A percentile compares a stretch with the other conserved stretches of the same genome.
Evolutionary conservation across 331 rosid species (phyloP).

Genomic region (Phaseolus coccineus): DNA sequence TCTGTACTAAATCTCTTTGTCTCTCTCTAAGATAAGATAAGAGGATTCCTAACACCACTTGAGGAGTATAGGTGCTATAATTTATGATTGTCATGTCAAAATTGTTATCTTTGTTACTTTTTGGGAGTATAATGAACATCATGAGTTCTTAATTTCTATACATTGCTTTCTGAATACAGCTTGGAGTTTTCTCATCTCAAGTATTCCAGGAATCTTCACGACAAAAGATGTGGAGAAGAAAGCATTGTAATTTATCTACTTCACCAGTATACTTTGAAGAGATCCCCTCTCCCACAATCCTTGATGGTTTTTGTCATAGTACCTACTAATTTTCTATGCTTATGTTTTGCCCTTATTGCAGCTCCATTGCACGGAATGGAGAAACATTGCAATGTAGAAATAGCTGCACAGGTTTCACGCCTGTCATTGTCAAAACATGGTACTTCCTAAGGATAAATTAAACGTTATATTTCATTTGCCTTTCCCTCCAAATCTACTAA

Average conservation of each 20-base stretch:
- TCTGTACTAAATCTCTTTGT: no score
- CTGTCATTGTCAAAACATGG: conserved; percentile 81
- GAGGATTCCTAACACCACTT: not conserved
- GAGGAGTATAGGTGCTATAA: conserved; percentile 14
- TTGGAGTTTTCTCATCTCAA: conserved; percentile 99
- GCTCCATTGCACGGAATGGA: conserved; percentile 93
- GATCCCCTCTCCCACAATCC: conserved; percentile 1
- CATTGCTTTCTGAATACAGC: conserved; percentile 67
- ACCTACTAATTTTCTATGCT: conserved; percentile 38
- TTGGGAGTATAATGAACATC: conserved; percentile 27
- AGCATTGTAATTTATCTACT: conserved; percentile 68
- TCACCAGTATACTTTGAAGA: conserved; percentile 37
- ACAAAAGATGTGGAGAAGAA: conserved; percentile 86
- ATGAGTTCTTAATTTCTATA: conserved; percentile 46
- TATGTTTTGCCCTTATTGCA: conserved; percentile 49
- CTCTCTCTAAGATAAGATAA: no score
- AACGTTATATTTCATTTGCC: not conserved
- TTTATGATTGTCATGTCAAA: no score
- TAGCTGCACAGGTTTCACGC: conserved; percentile 90
- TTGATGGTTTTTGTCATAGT: conserved; percentile 18
- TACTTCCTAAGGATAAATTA: conserved; percentile 44
- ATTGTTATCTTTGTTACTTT: conserved; percentile 4
- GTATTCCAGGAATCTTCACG: conserved; percentile 95
- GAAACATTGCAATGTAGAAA: conserved; percentile 93
- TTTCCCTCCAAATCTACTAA: conserved; percentile 10